These are phyloP conservation scores for Prillingera fragicola DNA, from an alignment of 1,284 basidiomycete genomes.

Conservation along the genomic window DNA sequence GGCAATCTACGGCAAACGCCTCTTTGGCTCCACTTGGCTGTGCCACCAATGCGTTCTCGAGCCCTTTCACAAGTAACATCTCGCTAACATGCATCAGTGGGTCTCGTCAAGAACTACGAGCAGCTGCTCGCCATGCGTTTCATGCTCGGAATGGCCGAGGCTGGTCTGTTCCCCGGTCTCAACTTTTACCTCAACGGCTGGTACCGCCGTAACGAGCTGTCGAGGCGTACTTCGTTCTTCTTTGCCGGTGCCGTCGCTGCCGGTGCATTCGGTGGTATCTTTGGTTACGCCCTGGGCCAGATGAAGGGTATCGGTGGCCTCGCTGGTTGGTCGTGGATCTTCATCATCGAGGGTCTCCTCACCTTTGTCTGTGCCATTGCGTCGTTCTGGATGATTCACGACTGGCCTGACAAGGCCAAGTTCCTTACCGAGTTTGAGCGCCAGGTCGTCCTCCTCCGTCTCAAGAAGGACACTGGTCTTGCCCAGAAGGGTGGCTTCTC, in stretches of 20 bases:
- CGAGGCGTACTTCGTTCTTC: conserved; percentile 49
- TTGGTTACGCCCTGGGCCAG: conserved; percentile 32
- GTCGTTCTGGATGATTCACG: conserved; percentile 47
- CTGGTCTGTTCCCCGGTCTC: conserved; percentile 46
- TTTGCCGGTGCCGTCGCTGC: conserved; percentile 50
- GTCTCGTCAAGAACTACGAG: conserved; percentile 45
- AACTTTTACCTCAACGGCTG: conserved; percentile 49
- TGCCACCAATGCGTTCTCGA: too few species aligned
- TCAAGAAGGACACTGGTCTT: conserved; percentile 46
- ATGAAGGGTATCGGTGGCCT: conserved; percentile 46
- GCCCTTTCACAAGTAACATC: too few species aligned
- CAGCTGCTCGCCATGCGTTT: conserved; percentile 48
- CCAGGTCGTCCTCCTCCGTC: conserved; percentile 41
- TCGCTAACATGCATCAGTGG: too few species aligned
- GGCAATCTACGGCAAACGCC: background rate
- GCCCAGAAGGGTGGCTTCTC: conserved; percentile 39
- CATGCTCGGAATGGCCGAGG: conserved; percentile 45
- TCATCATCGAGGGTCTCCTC: conserved; percentile 50
- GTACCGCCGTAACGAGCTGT: conserved; percentile 47
- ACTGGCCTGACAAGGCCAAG: conserved; percentile 49
- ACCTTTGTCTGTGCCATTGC: conserved; percentile 42
- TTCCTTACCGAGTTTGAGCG: conserved; percentile 48
- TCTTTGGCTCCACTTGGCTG: too few species aligned
- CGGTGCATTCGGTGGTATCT: conserved; percentile 48
- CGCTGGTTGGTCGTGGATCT: conserved; percentile 50